phyloP scores from a whole-genome alignment of 208 protist genomes.

The Herpetomonas samuelpessoai region DNA sequence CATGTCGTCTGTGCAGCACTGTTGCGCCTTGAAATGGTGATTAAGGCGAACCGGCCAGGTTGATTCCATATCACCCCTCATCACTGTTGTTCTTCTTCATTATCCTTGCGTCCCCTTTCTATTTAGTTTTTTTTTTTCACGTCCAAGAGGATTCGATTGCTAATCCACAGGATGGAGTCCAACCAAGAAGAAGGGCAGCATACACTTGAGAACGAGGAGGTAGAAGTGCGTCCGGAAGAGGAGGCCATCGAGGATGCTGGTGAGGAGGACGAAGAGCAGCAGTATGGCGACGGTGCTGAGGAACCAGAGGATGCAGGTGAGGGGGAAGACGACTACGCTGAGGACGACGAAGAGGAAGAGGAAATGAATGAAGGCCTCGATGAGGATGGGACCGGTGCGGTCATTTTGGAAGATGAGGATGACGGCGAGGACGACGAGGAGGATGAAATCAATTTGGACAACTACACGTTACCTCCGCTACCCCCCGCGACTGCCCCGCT shows the following conservation, averaged over 20 bases:
- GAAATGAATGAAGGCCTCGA: slow-evolving; percentile 19
- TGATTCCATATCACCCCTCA: too few species aligned
- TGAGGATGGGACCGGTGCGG: slow-evolving; percentile 3
- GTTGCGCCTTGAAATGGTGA: too few species aligned
- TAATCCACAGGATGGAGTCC: background rate
- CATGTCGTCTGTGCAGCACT: too few species aligned
- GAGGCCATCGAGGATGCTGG: slow-evolving; percentile 11
- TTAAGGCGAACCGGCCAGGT: too few species aligned
- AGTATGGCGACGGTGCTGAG: too few species aligned
- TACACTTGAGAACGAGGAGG: slow-evolving; percentile 11
- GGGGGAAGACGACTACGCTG: too few species aligned
- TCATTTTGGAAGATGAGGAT: slow-evolving; percentile 25
- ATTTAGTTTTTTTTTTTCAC: background rate
- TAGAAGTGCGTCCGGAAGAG: background rate
- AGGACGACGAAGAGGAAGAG: slow-evolving; percentile 21
- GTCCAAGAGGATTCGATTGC: too few species aligned
- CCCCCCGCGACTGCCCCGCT: slow-evolving; percentile 42
- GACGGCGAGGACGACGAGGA: slow-evolving; percentile 38
- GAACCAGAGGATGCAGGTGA: too few species aligned
- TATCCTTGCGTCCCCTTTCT: too few species aligned
- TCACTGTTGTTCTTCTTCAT: too few species aligned
- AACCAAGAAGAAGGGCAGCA: slow-evolving; percentile 1
- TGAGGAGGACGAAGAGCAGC: too few species aligned
- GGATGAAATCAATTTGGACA: slow-evolving; percentile 16
- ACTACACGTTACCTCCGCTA: slow-evolving; percentile 51